Conservation (phyloP, 345 rosid species). For the Euphorbia pulcherrima region DNA sequence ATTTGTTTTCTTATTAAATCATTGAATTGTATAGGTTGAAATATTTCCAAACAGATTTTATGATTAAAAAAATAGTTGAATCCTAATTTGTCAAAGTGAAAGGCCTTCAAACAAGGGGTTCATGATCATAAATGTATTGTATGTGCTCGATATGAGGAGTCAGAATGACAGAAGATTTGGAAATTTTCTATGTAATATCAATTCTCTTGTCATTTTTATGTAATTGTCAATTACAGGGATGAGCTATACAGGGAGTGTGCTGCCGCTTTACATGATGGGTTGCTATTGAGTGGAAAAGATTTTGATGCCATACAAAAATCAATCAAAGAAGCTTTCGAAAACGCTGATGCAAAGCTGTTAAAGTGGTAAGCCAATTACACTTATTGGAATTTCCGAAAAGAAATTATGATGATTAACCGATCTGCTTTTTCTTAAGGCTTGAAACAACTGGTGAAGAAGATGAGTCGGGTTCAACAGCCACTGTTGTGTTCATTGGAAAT, state of each 20-base stretch:
- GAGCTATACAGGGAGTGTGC: conserved; percentile 82
- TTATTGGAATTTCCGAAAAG: neutral
- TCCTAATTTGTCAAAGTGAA: neutral
- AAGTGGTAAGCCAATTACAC: conserved; percentile 44
- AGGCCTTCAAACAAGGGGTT: neutral
- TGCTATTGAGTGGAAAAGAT: conserved; percentile 57
- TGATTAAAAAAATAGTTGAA: neutral
- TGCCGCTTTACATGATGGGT: conserved; percentile 66
- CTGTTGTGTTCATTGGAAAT: conserved; percentile 57
- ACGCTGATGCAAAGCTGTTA: conserved; percentile 57
- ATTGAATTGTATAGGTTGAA: neutral
- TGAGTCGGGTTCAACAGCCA: conserved; percentile 91
- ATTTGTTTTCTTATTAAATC: neutral
- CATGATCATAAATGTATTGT: no score
- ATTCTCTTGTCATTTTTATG: neutral
- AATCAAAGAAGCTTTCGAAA: conserved; percentile 58
- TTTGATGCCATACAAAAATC: conserved; percentile 42
- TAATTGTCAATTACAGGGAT: conserved; percentile 44
- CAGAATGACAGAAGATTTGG: neutral
- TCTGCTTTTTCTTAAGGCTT: conserved; percentile 57
- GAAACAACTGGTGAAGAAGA: conserved; percentile 47
- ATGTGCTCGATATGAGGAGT: neutral
- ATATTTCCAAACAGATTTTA: neutral
- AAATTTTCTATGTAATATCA: no score
- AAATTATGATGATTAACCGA: neutral